Conservation (phyloP, 805 yeast species). For the Ascoidea asiatica region DNA sequence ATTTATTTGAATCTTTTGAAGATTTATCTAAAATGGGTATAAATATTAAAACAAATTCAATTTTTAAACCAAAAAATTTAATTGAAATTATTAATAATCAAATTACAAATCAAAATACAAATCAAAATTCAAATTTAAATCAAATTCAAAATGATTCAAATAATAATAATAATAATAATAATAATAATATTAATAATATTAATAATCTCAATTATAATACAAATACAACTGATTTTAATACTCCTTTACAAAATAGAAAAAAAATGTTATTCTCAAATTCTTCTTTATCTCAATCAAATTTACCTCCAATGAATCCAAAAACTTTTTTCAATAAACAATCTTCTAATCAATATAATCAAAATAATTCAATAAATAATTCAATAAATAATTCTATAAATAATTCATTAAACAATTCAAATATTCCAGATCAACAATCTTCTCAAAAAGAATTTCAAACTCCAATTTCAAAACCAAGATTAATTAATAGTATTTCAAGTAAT, state of each 20-base stretch:
- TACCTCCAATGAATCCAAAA: conserved; percentile 4
- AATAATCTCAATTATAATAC: neutral
- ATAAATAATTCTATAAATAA: neutral
- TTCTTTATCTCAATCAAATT: neutral
- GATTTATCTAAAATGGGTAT: conserved; percentile 64
- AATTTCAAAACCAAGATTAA: conserved; percentile 1
- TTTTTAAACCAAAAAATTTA: conserved; percentile 23
- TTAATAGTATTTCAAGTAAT: conserved; percentile 27
- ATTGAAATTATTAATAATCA: neutral
- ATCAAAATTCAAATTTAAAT: neutral
- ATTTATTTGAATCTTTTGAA: conserved; percentile 76
- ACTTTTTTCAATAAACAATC: conserved; percentile 3
- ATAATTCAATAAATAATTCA: neutral
- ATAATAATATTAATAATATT: neutral
- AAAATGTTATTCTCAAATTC: neutral
- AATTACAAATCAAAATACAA: neutral
- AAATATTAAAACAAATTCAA: conserved; percentile 43
- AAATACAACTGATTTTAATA: neutral
- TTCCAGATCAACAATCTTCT: neutral
- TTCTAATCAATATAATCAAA: neutral
- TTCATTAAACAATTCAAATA: neutral
- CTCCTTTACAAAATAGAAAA: neutral
- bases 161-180: conserved; percentile 5
- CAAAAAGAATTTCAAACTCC: conserved; percentile 2
- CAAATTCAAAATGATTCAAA: neutral